Base-by-base conservation (phyloP, 2,329 filamentous ascomycete species). In the Periconia macrospinosa region DNA sequence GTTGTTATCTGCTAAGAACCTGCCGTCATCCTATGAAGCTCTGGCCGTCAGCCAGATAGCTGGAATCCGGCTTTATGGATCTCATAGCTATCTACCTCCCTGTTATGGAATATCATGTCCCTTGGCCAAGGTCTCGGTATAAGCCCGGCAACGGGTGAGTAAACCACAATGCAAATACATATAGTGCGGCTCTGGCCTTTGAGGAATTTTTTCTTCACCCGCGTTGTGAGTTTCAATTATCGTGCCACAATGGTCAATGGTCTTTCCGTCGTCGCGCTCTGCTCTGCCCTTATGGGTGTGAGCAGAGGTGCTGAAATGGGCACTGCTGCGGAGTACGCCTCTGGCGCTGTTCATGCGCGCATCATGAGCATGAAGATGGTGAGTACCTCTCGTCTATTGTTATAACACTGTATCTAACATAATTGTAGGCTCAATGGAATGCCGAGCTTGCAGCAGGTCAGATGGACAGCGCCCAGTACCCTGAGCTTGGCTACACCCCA, bases 321-420 rank as follows among this genome's bases (percentile, higher is more conserved):
- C 43, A 57, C 61, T n/a, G 58, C 62, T 7, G 64, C 68, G 47
- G 62, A 72, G 45, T 74, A 72, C 56, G 67, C 69, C 15, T 69
- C 68, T 41, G 70, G 70, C 14, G 58, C 64, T 27, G 67, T 73
- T 11, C 71, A 73, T 50, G 62, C 68, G 47, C 61, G 51, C 35
- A 72, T 74, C 49, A 69, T 72, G 66, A 58, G 57, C 23, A 62
- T 69, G 58, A 74, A 73, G 59, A 57, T 64, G 50, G 63, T 64
- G 49, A 48, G 49, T n/a, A 10, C 19, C 10, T 15, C 6, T 8
- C n/a, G 0, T 7, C n/a, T 20, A 13, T n/a, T 40, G 30, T n/a
- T 20, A 19, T 42, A 27, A 3, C 15, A 17, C 15, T n/a, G 10
- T 3, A 14, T 33, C 48, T 64, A 43, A 65, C 40, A 35, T 43